These are phyloP conservation scores for Prototheca wickerhamii DNA, from an alignment of 163 green algal genomes.

Conservation along the genomic window DNA sequence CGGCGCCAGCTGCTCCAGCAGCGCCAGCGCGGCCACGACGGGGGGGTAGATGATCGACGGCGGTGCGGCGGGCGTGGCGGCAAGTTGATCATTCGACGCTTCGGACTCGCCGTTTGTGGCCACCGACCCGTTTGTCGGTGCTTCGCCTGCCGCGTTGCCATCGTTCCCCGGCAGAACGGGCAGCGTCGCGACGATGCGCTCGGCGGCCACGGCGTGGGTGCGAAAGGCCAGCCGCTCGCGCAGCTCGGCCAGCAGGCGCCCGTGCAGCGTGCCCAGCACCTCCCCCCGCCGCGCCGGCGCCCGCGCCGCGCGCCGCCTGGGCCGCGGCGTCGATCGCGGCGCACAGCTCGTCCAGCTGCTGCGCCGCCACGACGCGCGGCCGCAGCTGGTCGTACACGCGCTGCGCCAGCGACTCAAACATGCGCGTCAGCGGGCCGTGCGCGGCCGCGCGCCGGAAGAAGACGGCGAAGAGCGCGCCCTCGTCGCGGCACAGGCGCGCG, in stretches of 20 bases:
- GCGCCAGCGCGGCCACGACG: constrained; percentile 63
- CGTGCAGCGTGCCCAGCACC: constrained; percentile 62
- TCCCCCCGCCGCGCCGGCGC: constrained; percentile 46
- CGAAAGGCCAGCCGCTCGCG: constrained; percentile 65
- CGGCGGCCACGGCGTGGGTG: background rate
- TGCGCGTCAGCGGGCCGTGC: constrained; percentile 37
- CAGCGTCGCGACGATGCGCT: too few species aligned
- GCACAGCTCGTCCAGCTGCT: constrained; percentile 41
- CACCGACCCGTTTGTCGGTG: too few species aligned
- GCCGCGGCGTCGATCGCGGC: background rate
- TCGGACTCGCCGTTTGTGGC: background rate
- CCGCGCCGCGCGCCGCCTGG: constrained; percentile 54
- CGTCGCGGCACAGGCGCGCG: constrained; percentile 63
- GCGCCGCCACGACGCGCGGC: constrained; percentile 43
- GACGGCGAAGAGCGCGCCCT: constrained; percentile 79
- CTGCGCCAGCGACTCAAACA: constrained; percentile 84
- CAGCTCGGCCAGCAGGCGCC: constrained; percentile 71
- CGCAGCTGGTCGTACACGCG: constrained; percentile 86
- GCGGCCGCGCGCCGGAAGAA: constrained; percentile 63
- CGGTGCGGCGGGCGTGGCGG: too few species aligned
- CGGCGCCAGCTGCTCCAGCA: constrained; percentile 83
- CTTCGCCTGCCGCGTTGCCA: too few species aligned
- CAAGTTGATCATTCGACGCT: background rate
- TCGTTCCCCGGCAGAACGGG: too few species aligned
- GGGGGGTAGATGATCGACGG: constrained; percentile 60